Base-by-base conservation (phyloP, 2,329 filamentous ascomycete genomes). In the Botrytis aclada region DNA sequence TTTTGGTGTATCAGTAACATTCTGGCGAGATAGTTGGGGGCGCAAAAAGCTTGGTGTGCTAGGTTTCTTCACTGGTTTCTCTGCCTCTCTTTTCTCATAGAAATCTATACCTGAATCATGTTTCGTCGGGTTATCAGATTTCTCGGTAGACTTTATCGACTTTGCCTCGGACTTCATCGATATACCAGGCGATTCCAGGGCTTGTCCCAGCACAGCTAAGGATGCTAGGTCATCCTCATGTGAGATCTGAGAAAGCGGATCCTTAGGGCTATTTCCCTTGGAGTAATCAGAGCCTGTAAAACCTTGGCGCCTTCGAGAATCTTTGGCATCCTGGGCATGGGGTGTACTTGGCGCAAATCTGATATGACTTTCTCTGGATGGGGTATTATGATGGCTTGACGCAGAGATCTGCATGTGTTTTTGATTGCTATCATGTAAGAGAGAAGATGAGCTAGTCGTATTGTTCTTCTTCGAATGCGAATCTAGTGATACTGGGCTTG, bases 151-250 rank as follows among this genome's bases (percentile, higher is more conserved):
- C 5, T 65, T 60, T 25, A 32, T n/a, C 4, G 37, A 20, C n/a
- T 47, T 47, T 10, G 16, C 45, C 45, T 45, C 20, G 43, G 45
- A 47, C 41, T 63, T 58, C 6, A 56, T 56, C 16, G 67, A 39
- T n/a, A 39, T 34, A 12, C 4, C 47, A 54, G 67, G 66, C 25
- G 69, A 70, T 25, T 71, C 69, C n/a, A 78, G 69, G 69, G 70
- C 74, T 34, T 71, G 32, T 12, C 74, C 73, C 22, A 77, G 73
- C 22, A 74, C 65, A 47, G 73, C 73, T 43, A 77, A 66, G 51
- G 76, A 78, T 34, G 73, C 72, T 45, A 74, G 60, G 51, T 78
- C 77, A 41, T 77, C 73, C 45, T 77, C 75, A 41, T 77, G 72
- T 22, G 77, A 78, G 37, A 78, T 29, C 34, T 63, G 32, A 51